Conservation (phyloP, 306 rosid genomes). For the Prunus kanzakura region DNA sequence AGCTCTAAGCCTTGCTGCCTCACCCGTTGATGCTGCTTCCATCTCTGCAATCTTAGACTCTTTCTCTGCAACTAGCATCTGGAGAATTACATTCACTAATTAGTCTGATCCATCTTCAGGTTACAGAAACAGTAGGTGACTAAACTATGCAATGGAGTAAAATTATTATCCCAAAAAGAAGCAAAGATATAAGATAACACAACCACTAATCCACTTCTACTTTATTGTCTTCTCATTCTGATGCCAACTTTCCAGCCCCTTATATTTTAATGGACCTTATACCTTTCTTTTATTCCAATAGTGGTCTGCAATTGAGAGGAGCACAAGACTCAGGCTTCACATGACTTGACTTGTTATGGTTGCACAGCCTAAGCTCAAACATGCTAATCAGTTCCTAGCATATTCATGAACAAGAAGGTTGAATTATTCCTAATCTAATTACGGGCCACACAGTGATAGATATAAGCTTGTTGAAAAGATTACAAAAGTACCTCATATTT, state of each 20-base stretch:
- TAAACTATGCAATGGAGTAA: neutral
- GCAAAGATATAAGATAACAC: neutral
- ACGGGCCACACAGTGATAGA: neutral
- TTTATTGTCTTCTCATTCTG: neutral
- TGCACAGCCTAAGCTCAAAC: neutral
- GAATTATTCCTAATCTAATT: no score
- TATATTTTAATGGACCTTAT: neutral
- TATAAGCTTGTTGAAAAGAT: neutral
- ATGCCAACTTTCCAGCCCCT: neutral
- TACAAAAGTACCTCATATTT: neutral
- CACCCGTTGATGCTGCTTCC: conserved; percentile 97
- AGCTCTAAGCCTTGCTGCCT: conserved; percentile 90
- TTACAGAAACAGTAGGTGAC: conserved; percentile 10
- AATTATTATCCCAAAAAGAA: neutral
- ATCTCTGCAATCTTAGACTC: conserved; percentile 95
- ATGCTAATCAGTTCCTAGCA: neutral
- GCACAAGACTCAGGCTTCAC: neutral
- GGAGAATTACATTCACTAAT: conserved; percentile 29
- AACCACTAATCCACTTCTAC: neutral
- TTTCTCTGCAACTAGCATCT: conserved; percentile 87
- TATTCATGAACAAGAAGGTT: neutral
- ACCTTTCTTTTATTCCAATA: neutral
- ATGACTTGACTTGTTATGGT: neutral
- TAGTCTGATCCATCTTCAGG: conserved; percentile 9
- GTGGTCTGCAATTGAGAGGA: neutral